Conservation (phyloP, 352 stramenopile genomes). For the Phytophthora pinifolia region DNA sequence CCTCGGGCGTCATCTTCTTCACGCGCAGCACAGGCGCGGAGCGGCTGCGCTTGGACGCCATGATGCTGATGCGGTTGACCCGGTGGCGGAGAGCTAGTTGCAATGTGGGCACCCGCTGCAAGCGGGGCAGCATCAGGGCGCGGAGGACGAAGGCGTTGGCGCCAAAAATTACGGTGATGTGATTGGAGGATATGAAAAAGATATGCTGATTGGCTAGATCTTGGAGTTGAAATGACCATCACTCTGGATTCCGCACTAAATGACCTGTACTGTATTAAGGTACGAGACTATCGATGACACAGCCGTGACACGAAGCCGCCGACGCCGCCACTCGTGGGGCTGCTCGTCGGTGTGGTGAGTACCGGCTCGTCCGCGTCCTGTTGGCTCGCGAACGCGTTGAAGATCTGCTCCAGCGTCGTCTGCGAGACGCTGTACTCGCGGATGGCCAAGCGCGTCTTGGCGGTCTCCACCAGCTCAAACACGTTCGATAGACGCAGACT, state of each 20-base stretch:
- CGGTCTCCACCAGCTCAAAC: constrained; percentile 68
- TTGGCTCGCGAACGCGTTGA: constrained; percentile 87
- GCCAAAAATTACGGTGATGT: neutral
- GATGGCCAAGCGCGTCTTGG: constrained; percentile 45
- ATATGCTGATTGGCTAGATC: constrained; percentile 11
- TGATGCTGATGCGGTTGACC: constrained; percentile 2
- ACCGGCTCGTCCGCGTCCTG: constrained; percentile 51
- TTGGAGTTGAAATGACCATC: constrained; percentile 3
- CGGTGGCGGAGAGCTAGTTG: constrained; percentile 1
- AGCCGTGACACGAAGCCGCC: constrained; percentile 15
- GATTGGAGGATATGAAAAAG: constrained; percentile 20
- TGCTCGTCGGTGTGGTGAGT: constrained; percentile 12
- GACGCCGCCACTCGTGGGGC: neutral
- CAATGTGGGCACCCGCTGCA: neutral
- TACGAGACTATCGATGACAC: constrained; percentile 1
- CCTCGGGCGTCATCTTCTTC: constrained; percentile 83
- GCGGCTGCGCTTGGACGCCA: constrained; percentile 34
- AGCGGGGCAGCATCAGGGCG: neutral
- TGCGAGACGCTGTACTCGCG: constrained; percentile 88
- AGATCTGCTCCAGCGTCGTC: constrained; percentile 92
- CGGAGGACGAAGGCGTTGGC: neutral
- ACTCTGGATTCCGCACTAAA: neutral
- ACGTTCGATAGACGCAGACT: constrained; percentile 60
- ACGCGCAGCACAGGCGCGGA: constrained; percentile 57
- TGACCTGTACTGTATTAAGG: too few species aligned